A percentile compares a stretch with the other conserved stretches of the same genome.
These are phyloP conservation scores for Neoboletus subvelutipes DNA, from an alignment of 768 basidiomycete genomes.

Conservation along the genomic window DNA sequence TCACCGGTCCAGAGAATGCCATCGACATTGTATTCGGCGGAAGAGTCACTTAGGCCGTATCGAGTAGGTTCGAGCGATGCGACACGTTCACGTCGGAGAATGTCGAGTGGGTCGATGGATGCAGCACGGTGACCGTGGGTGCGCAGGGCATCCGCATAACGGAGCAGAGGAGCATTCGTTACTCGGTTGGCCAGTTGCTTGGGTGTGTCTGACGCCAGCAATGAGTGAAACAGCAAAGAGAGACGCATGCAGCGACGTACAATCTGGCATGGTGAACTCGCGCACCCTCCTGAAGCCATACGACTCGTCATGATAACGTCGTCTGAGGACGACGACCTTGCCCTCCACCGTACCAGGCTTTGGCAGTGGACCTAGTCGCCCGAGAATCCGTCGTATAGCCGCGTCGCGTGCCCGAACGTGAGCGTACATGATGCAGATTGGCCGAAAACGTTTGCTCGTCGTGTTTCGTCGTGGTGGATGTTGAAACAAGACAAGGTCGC, in stretches of 20 bases:
- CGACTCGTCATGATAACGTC: constrained; percentile 72
- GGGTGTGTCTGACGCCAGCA: constrained; percentile 49
- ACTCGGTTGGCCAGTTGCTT: constrained; percentile 67
- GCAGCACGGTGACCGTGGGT: constrained; percentile 84
- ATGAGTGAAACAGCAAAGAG: background rate
- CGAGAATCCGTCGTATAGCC: constrained; percentile 11
- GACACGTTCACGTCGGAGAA: constrained; percentile 81
- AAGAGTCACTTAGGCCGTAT: constrained; percentile 65
- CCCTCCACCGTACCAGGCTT: background rate
- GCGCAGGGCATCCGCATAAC: constrained; percentile 89
- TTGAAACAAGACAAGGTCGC: background rate
- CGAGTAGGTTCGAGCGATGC: constrained; percentile 73
- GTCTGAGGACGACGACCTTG: constrained; percentile 26
- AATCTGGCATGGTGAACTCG: constrained; percentile 67
- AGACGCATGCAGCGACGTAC: constrained; percentile 40
- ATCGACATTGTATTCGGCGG: constrained; percentile 63
- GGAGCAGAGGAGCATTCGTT: constrained; percentile 72
- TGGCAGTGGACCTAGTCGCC: background rate
- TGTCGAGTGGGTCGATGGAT: constrained; percentile 81
- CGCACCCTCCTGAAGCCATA: constrained; percentile 72
- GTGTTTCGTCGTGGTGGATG: background rate
- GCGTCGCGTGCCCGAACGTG: constrained; percentile 15
- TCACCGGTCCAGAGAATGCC: constrained; percentile 75
- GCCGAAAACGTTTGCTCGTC: background rate
- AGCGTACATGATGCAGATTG: constrained; percentile 14